A percentile compares a stretch with the other conserved stretches of the same genome.
phyloP scores from a whole-genome alignment of 164 flowering plant genomes.

The Euptelea pleiosperma region DNA sequence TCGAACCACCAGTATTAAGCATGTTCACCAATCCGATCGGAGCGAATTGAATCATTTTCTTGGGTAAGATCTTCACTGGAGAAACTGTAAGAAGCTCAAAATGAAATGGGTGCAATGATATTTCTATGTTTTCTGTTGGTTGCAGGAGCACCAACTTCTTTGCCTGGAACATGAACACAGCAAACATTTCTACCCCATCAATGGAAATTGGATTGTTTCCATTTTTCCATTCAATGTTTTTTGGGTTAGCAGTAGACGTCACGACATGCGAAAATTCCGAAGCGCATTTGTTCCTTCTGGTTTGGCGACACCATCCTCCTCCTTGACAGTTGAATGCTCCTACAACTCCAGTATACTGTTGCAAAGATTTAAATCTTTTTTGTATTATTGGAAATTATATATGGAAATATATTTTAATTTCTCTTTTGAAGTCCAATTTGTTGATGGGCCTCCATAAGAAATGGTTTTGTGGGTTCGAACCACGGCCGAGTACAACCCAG shows the following conservation, averaged over 20 bases:
- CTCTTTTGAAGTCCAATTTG: too few species aligned
- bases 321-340: conserved; percentile 59
- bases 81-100: conserved; percentile 65
- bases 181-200: conserved; percentile 38
- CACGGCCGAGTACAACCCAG: too few species aligned
- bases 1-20: conserved; percentile 70
- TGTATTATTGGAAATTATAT: too few species aligned
- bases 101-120: conserved; percentile 53
- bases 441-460: too few species aligned
- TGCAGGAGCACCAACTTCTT: conserved; percentile 43
- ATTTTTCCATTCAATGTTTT: conserved; percentile 58
- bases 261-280: conserved; percentile 43
- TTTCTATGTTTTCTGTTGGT: conserved; percentile 26
- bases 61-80: conserved; percentile 32
- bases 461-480: too few species aligned
- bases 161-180: conserved; percentile 36
- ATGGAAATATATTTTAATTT: too few species aligned
- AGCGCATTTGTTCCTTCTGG: conserved; percentile 42
- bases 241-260: conserved; percentile 30
- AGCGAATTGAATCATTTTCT: conserved; percentile 43
- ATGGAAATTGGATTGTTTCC: conserved; percentile 39
- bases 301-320: conserved; percentile 66
- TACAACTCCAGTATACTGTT: conserved; percentile 34
- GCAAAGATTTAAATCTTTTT: too few species aligned
- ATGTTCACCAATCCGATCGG: conserved; percentile 71